phyloP scores from a whole-genome alignment of 495 filamentous ascomycete species.

The Neurospora intermedia region DNA sequence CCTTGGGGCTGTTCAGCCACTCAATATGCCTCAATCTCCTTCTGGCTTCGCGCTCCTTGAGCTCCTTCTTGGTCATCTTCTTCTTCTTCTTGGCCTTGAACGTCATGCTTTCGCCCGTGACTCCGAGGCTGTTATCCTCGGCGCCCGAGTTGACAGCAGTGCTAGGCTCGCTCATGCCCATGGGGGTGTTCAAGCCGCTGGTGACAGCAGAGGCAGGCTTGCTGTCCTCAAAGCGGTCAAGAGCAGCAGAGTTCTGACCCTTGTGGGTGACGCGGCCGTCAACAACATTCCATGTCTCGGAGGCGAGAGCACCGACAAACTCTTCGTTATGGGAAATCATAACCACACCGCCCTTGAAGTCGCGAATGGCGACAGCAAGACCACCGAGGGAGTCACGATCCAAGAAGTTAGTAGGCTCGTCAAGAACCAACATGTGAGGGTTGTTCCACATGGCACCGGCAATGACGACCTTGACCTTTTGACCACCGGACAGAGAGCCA shows the following conservation, averaged over 20 bases:
- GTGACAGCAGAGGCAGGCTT: constrained; percentile 48
- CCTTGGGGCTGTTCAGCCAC: constrained; percentile 73
- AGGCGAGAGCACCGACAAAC: constrained; percentile 88
- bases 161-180: constrained; percentile 31
- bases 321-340: constrained; percentile 99
- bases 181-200: constrained; percentile 30
- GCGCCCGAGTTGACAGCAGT: constrained; percentile 70
- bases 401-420: constrained; percentile 99
- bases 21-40: constrained; percentile 89
- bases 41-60: constrained; percentile 85
- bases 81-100: constrained; percentile 91
- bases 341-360: constrained; percentile 95
- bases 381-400: constrained; percentile 95
- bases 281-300: constrained; percentile 88
- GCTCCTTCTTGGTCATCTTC: constrained; percentile 93
- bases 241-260: constrained; percentile 56
- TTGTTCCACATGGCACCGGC: constrained; percentile 99
- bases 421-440: constrained; percentile 90
- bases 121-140: constrained; percentile 48
- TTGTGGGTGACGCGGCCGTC: constrained; percentile 80
- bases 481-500: constrained; percentile 91
- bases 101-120: constrained; percentile 51
- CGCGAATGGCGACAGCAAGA: constrained; percentile 88
- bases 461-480: constrained; percentile 98
- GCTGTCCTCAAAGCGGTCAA: constrained; percentile 79